Percentiles rank a stretch among this genome's conserved stretches.
Conservation (phyloP, 2,329 filamentous ascomycete species). For the Talaromyces piceae region DNA sequence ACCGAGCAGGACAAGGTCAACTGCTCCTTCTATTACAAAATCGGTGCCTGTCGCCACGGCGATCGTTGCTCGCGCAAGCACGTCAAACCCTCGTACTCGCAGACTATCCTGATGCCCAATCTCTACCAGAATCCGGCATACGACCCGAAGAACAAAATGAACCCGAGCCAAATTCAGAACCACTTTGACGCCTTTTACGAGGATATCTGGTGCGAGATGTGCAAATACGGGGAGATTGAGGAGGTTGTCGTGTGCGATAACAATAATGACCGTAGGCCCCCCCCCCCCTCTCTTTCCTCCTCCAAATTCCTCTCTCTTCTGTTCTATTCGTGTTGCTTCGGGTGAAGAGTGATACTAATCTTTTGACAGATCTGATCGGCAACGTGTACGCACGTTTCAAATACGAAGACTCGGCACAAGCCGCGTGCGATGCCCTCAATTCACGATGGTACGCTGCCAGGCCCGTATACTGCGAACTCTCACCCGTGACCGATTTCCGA, state of each 20-base stretch:
- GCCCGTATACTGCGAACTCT: constrained; percentile 96
- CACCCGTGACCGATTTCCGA: constrained; percentile 93
- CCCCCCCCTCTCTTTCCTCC: too few species aligned
- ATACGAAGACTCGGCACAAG: constrained; percentile 93
- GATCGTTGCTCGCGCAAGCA: constrained; percentile 98
- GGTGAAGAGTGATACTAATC: neutral
- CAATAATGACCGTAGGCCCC: constrained; percentile 96
- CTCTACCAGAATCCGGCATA: constrained; percentile 98
- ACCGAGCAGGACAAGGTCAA: constrained; percentile 99
- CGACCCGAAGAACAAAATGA: constrained; percentile 96
- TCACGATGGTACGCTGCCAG: constrained; percentile 93
- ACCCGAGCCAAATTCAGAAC: constrained; percentile 89
- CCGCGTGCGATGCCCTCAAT: constrained; percentile 90
- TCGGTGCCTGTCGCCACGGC: constrained; percentile 95
- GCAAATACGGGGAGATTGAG: constrained; percentile 95
- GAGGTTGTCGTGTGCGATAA: constrained; percentile 99
- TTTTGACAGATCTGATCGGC: constrained; percentile 73
- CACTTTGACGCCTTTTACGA: constrained; percentile 99
- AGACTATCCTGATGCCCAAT: constrained; percentile 96
- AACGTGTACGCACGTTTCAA: constrained; percentile 99
- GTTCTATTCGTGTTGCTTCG: neutral
- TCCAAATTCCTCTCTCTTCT: too few species aligned
- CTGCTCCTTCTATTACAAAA: constrained; percentile 99
- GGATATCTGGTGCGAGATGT: constrained; percentile 99
- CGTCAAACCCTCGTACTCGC: constrained; percentile 96